A percentile compares a stretch with the other conserved stretches of the same genome.
Evolutionary conservation across 1,284 basidiomycete genomes (phyloP).

Genomic region (Laetiporus sulphureus): DNA sequence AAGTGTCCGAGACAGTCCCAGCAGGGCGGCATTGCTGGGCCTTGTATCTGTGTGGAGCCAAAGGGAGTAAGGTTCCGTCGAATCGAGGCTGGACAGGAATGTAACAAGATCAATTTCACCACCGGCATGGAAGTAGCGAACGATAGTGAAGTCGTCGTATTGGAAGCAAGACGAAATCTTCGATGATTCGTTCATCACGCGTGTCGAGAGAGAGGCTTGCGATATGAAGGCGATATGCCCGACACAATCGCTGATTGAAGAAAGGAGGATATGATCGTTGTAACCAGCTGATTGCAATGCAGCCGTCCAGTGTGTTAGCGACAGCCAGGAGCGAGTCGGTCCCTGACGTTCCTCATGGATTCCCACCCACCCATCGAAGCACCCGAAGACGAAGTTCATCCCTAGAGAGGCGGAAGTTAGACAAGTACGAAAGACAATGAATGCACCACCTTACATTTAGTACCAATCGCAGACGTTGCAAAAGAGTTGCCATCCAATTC

Average conservation of each 20-base stretch:
- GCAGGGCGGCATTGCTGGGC: constrained; percentile 2
- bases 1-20: constrained; percentile 12
- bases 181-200: no score
- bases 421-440: not conserved
- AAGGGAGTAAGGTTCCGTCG: constrained; percentile 1
- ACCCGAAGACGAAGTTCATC: constrained; percentile 15
- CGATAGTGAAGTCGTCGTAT: no score
- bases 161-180: no score
- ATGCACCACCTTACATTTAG: constrained; percentile 10
- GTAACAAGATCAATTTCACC: constrained; percentile 10
- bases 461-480: constrained; percentile 1
- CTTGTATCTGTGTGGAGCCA: constrained; percentile 11
- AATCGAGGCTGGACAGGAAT: constrained; percentile 8
- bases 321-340: constrained; percentile 11
- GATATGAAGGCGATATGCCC: constrained; percentile 6
- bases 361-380: constrained; percentile 14
- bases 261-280: not conserved
- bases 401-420: constrained; percentile 3
- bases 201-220: not conserved
- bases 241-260: not conserved
- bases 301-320: constrained; percentile 7
- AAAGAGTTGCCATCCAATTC: constrained; percentile 14
- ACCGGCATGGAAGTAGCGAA: constrained; percentile 8
- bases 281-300: constrained; percentile 5
- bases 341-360: constrained; percentile 7